Percentiles rank a stretch among this genome's conserved stretches.
phyloP scores from a whole-genome alignment of 2,329 filamentous ascomycete species.

The Diaporthe longicolla region DNA sequence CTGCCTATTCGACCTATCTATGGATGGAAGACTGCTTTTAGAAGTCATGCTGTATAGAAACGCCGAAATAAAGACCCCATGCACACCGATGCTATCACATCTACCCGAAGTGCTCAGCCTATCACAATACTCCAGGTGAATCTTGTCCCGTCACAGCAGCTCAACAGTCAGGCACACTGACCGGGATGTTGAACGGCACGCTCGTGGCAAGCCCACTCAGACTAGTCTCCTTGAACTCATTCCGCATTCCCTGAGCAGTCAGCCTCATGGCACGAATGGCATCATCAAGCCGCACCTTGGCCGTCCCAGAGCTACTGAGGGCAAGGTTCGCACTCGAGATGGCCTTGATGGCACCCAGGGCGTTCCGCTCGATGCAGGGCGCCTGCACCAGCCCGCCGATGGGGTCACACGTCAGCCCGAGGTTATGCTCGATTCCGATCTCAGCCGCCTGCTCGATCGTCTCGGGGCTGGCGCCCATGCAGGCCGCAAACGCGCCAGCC shows the following conservation, averaged over 20 bases:
- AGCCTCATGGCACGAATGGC: slow-evolving; percentile 65
- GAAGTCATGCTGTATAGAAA: neutral
- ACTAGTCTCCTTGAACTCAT: slow-evolving; percentile 68
- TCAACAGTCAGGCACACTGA: slow-evolving; percentile 66
- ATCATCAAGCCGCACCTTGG: slow-evolving; percentile 65
- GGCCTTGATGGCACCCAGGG: slow-evolving; percentile 65
- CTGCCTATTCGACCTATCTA: neutral
- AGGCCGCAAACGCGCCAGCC: slow-evolving; percentile 64
- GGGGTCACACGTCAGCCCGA: slow-evolving; percentile 65
- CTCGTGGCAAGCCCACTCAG: slow-evolving; percentile 65
- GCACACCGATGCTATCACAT: fast-evolving
- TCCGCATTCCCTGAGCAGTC: slow-evolving; percentile 65
- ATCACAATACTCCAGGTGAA: neutral
- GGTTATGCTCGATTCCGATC: slow-evolving; percentile 67
- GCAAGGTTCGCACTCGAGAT: slow-evolving; percentile 66
- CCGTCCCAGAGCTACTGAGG: slow-evolving; percentile 61
- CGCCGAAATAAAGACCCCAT: neutral
- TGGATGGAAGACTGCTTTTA: neutral
- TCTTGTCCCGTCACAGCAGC: neutral
- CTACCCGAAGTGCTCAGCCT: too few species aligned
- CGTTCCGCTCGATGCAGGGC: slow-evolving; percentile 66
- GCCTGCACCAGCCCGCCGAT: slow-evolving; percentile 66
- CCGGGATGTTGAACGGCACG: slow-evolving; percentile 64
- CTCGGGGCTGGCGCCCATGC: slow-evolving; percentile 65
- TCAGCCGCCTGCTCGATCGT: slow-evolving; percentile 66